These are phyloP conservation scores for Microdochium paspali DNA, from an alignment of 2,329 filamentous ascomycete species.

Conservation along the genomic window DNA sequence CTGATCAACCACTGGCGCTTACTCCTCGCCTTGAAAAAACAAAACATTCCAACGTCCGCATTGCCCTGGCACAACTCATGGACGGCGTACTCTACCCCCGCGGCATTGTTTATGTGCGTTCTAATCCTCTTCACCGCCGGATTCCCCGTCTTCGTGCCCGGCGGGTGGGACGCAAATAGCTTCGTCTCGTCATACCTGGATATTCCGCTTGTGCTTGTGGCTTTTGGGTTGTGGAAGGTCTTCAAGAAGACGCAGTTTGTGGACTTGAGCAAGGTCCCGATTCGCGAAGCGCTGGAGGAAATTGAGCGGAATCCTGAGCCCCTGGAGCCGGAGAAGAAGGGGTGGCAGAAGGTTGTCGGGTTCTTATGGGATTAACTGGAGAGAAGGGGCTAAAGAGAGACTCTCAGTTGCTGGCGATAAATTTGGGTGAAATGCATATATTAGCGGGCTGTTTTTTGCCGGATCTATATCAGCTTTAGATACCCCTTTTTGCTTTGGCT, in stretches of 20 bases:
- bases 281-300: slow-evolving; percentile 41
- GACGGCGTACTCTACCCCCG: slow-evolving; percentile 54
- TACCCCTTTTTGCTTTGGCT: no score
- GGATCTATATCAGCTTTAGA: no score
- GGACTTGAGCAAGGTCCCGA: slow-evolving; percentile 38
- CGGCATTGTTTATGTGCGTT: slow-evolving; percentile 48
- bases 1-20: slow-evolving; percentile 51
- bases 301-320: slow-evolving; percentile 24
- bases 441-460: no score
- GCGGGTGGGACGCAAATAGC: slow-evolving; percentile 44
- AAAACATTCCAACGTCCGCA: slow-evolving; percentile 36
- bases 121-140: slow-evolving; percentile 62
- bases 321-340: slow-evolving; percentile 13
- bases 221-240: slow-evolving; percentile 56
- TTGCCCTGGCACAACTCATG: slow-evolving; percentile 56
- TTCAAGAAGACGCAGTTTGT: slow-evolving; percentile 51
- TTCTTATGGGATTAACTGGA: slow-evolving; percentile 24
- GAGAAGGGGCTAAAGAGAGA: no score
- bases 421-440: no score
- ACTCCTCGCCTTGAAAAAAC: slow-evolving; percentile 40
- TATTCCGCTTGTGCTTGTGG: slow-evolving; percentile 46
- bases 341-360: slow-evolving; percentile 18
- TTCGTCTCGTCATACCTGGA: slow-evolving; percentile 57
- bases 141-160: slow-evolving; percentile 52
- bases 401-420: no score